Conservation (phyloP, 73 alveolate species). For the Chromera velia region DNA sequence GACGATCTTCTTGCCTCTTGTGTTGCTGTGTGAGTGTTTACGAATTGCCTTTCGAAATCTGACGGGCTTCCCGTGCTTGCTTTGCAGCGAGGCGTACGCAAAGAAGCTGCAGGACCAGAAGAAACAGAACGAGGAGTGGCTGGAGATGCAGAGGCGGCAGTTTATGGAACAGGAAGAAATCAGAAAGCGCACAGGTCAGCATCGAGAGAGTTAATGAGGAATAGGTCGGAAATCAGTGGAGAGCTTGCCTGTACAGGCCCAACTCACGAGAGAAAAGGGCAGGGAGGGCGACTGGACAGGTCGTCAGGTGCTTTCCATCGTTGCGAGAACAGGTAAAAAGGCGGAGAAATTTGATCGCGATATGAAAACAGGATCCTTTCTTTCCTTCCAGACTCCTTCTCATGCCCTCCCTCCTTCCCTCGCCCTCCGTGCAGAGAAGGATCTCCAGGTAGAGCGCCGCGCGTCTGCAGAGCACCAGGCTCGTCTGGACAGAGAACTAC, state of each 20-base stretch:
- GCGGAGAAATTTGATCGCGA: too few species aligned
- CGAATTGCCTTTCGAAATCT: background rate
- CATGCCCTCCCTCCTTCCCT: too few species aligned
- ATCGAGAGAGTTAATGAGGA: background rate
- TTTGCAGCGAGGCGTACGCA: background rate
- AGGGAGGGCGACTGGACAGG: too few species aligned
- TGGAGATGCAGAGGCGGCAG: background rate
- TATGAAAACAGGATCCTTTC: too few species aligned
- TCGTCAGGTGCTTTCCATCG: too few species aligned
- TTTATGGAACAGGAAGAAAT: background rate
- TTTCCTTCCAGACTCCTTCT: too few species aligned
- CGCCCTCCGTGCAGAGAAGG: background rate
- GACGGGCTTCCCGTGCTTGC: background rate
- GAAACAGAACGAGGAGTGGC: background rate
- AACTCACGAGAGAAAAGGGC: too few species aligned
- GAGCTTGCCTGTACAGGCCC: too few species aligned
- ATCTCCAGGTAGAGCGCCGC: background rate
- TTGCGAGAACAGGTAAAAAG: too few species aligned
- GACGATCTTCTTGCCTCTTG: too few species aligned
- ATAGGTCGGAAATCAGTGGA: too few species aligned
- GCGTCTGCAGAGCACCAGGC: background rate
- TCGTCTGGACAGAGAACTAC: background rate
- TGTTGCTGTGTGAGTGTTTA: too few species aligned
- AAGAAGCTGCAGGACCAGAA: background rate
- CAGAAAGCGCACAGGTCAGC: background rate